Conservation (phyloP, 306 rosid genomes). For the Corylus heterophylla region DNA sequence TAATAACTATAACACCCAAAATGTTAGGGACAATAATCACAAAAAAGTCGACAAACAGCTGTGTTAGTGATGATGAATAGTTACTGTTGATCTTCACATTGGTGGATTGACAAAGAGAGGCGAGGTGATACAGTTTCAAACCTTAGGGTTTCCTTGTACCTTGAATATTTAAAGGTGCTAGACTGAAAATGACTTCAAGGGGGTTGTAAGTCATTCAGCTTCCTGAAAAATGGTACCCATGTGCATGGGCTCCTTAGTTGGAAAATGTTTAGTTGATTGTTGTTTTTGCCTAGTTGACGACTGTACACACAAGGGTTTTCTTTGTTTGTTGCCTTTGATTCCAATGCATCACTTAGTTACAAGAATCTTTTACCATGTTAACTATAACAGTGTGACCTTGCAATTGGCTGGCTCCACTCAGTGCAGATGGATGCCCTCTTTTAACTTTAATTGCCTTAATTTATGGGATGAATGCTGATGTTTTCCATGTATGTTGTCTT, state of each 20-base stretch:
- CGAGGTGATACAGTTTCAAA: background rate
- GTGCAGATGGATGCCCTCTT: background rate
- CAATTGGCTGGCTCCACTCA: background rate
- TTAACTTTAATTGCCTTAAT: no score
- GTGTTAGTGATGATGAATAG: background rate
- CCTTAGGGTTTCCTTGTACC: background rate
- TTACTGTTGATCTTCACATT: background rate
- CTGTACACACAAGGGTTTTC: background rate
- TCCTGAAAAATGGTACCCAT: background rate
- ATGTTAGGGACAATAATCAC: background rate
- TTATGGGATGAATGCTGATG: no score
- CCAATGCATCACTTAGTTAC: background rate
- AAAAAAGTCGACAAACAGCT: no score
- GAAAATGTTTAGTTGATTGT: background rate
- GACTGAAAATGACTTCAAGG: background rate
- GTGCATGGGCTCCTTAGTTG: background rate
- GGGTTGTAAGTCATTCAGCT: background rate
- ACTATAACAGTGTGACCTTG: background rate
- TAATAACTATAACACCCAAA: no score
- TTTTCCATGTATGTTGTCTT: no score
- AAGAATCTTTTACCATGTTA: background rate
- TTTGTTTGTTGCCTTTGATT: background rate
- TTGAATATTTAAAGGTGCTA: background rate
- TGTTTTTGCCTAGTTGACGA: background rate
- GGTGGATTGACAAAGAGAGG: background rate